Base-by-base conservation (phyloP, 139 green algal genomes). In the Volvox africanus region DNA sequence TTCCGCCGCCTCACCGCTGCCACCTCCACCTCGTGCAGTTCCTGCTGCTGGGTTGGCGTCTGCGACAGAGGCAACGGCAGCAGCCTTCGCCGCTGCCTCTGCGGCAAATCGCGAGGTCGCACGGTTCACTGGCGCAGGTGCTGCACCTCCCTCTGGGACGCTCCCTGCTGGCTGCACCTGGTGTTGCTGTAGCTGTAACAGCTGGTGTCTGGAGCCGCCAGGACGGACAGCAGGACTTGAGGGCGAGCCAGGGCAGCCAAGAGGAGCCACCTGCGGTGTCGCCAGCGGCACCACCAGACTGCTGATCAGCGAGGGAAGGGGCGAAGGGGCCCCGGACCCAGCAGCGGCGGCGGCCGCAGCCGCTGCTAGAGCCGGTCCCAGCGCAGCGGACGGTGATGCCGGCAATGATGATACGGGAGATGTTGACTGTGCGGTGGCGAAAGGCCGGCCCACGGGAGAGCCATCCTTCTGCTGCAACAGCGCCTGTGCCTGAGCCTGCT, bases 261-360 rank as follows among this genome's bases (percentile, higher is more conserved):
- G 86, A 0, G 86, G 73, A 30, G 86, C 86, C 37, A 90, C 86
- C 50, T 69, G 86, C 5, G 86, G 86, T 33, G 86, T 90, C 1
- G 86, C 86, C n/a, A 90, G 71, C n/a, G 86, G 86, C 20, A 62
- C 24, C n/a, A 90, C 73, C 50, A 90, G 50, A 0, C 30, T 37
- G 73, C 50, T 83, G 26, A 90, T 62, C n/a, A 90, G 35, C 28
- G 44, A 20, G 2, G 69, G 37, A 5, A 73, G 13, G 16, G 69
- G 84, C 20, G 69, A 36, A 12, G 69, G 1, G 37, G 28, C 18
- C 20, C 26, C 33, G 0, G 37, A 67, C 17, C 67, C 61, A 13
- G 61, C 61, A 28, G 61, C 81, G 61, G 28, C 28, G 50, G 55
- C 50, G 26, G 55, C 28, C 28, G 55, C 80, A 20, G 61, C 80